These are phyloP conservation scores for Tritrichomonas foetus DNA, from an alignment of 208 protist genomes.

Conservation along the genomic window DNA sequence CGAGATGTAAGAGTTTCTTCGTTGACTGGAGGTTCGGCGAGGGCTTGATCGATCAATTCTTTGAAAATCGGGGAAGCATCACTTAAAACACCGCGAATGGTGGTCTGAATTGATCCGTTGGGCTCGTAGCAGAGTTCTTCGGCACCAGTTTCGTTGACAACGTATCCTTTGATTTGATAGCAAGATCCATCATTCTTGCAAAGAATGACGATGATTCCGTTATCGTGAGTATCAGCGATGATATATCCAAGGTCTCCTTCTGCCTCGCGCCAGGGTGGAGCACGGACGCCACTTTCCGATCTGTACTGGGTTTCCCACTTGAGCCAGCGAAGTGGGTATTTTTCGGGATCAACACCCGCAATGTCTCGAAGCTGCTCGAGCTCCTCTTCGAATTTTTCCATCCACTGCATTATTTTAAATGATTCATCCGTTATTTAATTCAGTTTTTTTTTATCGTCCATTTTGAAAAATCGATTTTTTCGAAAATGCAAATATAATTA, in stretches of 20 bases:
- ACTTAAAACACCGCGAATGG: background rate
- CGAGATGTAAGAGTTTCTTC: background rate
- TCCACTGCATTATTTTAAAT: background rate
- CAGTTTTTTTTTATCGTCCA: too few species aligned
- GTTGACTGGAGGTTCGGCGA: background rate
- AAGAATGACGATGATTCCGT: background rate
- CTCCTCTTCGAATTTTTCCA: background rate
- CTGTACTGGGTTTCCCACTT: background rate
- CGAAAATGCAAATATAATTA: too few species aligned
- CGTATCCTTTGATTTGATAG: slow-evolving; percentile 5
- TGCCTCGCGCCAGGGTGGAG: background rate
- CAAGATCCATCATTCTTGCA: slow-evolving; percentile 5
- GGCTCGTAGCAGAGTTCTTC: background rate
- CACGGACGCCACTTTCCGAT: background rate
- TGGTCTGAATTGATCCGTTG: background rate
- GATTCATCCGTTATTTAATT: too few species aligned
- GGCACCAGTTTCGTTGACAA: background rate
- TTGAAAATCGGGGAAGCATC: background rate
- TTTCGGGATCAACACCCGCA: background rate
- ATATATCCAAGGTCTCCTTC: slow-evolving; percentile 21
- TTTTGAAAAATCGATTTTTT: too few species aligned
- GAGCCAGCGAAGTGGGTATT: background rate
- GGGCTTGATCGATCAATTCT: background rate
- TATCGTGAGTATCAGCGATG: background rate
- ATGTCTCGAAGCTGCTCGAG: background rate